Percentiles rank a stretch among this genome's conserved stretches.
phyloP scores from a whole-genome alignment of 768 basidiomycete species.

The Cystobasidium ongulense region DNA sequence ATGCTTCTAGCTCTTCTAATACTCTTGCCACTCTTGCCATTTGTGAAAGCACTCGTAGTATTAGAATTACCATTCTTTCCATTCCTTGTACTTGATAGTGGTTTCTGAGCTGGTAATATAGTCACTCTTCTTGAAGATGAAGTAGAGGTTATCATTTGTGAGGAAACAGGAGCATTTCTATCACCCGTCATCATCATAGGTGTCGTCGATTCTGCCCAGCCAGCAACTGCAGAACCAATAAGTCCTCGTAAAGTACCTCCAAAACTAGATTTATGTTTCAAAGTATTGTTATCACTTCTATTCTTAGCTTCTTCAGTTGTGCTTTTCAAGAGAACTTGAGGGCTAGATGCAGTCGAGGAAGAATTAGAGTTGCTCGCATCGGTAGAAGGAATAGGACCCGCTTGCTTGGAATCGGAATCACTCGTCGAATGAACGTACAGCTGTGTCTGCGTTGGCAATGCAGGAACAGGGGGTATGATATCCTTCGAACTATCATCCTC shows the following conservation, averaged over 20 bases:
- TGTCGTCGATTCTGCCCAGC: neutral
- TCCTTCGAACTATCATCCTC: neutral
- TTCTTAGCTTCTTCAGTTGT: too few relatives aligned
- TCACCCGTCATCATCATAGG: neutral
- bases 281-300: neutral
- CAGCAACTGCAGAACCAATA: neutral
- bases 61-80: too few relatives aligned
- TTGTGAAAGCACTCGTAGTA: too few relatives aligned
- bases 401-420: too few relatives aligned
- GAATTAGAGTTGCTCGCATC: too few relatives aligned
- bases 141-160: neutral
- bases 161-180: neutral
- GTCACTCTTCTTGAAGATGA: neutral
- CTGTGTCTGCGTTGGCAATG: neutral
- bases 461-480: neutral
- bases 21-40: neutral
- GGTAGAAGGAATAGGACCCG: neutral
- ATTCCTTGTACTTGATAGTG: neutral
- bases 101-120: neutral
- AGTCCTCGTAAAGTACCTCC: conserved; percentile 1
- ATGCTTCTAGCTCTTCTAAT: neutral
- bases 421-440: too few relatives aligned
- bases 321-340: too few relatives aligned
- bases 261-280: neutral
- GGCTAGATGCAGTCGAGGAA: too few relatives aligned